Base-by-base conservation (phyloP, 495 filamentous ascomycete species). In the Aspergillus olivimuriae region DNA sequence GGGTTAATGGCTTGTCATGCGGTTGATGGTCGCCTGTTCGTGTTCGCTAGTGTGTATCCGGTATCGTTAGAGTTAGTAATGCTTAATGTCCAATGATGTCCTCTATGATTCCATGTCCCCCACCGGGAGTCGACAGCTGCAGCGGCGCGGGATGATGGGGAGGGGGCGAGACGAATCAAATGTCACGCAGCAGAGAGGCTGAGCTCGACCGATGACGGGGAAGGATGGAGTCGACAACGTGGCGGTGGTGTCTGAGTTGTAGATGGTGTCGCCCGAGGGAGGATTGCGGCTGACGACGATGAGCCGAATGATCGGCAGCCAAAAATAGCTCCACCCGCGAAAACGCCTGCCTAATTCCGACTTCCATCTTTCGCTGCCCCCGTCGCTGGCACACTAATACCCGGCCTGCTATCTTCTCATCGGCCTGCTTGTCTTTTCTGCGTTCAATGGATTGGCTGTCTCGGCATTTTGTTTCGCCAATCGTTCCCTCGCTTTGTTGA, bases 11-110 rank as follows among this genome's bases (percentile, higher is more conserved):
- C n/a, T n/a, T n/a, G 6, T 28, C 11, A 28, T 5, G 24, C 24
- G 11, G 22, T 33, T 28, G 42, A 20, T 46, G 30, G 18, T 20
- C 36, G 33, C 24, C 26, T 12, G 34, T 32, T 46, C 16, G 9
- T 35, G 39, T 43, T 21, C 17, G 19, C 15, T 22, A 30, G 18
- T 12, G 41, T 35, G 1, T n/a, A 32, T 19, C 11, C 35, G 12
- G 2, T 10, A 15, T 22, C 18, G 20, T 37, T 21, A 41, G 23
- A 41, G 37, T 47, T 5, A 41, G 31, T 52, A 56, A 56, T 56
- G 35, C 46, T 50, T 52, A 56, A 56, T 52, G 39, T 49, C 32
- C 39, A 48, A 48, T 16, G 21, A 31, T 8, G 17, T 6, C 16
- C 11, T 28, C 11, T 28, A 28, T 6, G 24, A 28, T 28, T 28